Evolutionary conservation across 2,329 filamentous ascomycete genomes (phyloP).

Genomic region (Macrophomina phaseolina): DNA sequence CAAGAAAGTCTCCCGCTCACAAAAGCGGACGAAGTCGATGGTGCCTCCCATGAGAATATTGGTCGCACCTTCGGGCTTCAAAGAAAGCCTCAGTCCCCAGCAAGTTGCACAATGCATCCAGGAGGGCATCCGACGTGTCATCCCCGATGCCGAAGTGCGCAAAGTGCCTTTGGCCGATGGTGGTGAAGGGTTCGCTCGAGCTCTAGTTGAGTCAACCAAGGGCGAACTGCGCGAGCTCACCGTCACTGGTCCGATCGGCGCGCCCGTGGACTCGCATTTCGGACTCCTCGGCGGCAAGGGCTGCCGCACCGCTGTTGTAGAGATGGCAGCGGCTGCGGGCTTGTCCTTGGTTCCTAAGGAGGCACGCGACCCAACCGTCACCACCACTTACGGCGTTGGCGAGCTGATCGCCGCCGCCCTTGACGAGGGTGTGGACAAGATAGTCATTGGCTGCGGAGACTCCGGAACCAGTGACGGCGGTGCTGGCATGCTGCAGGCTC

Average conservation of each 20-base stretch:
- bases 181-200: conserved; percentile 58
- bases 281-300: conserved; percentile 48
- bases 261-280: conserved; percentile 52
- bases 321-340: conserved; percentile 61
- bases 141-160: conserved; percentile 50
- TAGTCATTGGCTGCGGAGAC: conserved; percentile 60
- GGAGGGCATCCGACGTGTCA: conserved; percentile 52
- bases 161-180: conserved; percentile 61
- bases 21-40: not conserved
- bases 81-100: conserved; percentile 57
- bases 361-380: conserved; percentile 53
- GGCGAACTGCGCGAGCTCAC: conserved; percentile 47
- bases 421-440: conserved; percentile 51
- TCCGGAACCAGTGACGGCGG: conserved; percentile 62
- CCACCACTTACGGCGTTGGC: conserved; percentile 60
- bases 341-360: conserved; percentile 55
- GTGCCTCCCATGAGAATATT: conserved; percentile 46
- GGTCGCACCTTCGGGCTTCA: conserved; percentile 61
- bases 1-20: not conserved
- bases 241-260: conserved; percentile 54
- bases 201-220: conserved; percentile 51
- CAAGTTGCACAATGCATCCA: conserved; percentile 59
- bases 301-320: conserved; percentile 54
- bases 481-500: conserved; percentile 60
- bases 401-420: conserved; percentile 55